Base-by-base conservation (phyloP, 2,329 filamentous ascomycete genomes). In the Calcarisporium arbuscula region DNA sequence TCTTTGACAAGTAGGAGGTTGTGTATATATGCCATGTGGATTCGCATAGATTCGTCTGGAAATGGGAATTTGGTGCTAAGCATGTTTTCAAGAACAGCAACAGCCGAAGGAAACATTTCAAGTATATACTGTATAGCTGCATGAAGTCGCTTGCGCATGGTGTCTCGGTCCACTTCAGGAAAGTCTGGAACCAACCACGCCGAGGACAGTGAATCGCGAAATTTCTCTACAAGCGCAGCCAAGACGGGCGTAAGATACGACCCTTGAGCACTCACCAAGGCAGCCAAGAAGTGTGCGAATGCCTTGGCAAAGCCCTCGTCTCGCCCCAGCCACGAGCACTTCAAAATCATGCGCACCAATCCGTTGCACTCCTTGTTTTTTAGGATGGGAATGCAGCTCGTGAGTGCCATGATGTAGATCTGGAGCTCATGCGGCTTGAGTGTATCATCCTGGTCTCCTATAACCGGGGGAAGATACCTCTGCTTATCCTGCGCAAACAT, bases 11-110 rank as follows among this genome's bases (percentile, higher is more conserved):
- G 76, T 18, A 96, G 66, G 8, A 96, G 66, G 53, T 96, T 95
- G 49, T 82, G 74, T 38, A 95, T 82, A 52, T 94, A 98, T n/a
- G 81, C 78, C 47, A 90, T 76, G 55, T 95, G 88, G n/a, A 77
- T 71, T 45, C 80, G 80, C 42, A 82, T 82, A 5, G 81, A 77
- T 34, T 94, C 85, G 43, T 81, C 81, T 32, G 83, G 72, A 40
- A 79, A 85, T 1, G 88, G 87, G 41, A 94, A 94, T 27, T 80
- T 80, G 32, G 67, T 59, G 31, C 73, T 62, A 25, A 94, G 59
- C 31, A 88, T 66, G 21, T 76, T 72, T 23, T 82, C 76, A 19
- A 95, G 65, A 3, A 82, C 72, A 22, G 77, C 70, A 42, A 80
- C 80, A 5, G 85, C 83, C 20, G 88, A 83, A 4, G 92, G 89